phyloP scores from a whole-genome alignment of 2,329 filamentous ascomycete genomes.

The Tolypocladium guangdongense region DNA sequence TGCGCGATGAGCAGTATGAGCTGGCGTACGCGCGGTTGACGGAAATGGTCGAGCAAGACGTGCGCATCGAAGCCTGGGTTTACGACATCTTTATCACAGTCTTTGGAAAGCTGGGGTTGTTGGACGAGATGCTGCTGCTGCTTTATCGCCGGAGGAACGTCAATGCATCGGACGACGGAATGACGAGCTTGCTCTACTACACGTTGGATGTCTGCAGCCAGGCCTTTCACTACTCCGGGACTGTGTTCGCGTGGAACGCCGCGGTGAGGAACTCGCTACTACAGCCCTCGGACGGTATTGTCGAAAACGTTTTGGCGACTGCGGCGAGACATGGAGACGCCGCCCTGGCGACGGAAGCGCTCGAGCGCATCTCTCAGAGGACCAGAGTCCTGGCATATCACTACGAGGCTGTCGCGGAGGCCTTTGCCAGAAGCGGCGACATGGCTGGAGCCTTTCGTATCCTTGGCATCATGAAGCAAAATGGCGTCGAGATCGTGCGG shows the following conservation, averaged over 20 bases:
- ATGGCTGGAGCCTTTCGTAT: constrained; percentile 56
- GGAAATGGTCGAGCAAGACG: constrained; percentile 46
- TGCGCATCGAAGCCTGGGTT: constrained; percentile 57
- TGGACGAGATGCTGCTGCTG: constrained; percentile 65
- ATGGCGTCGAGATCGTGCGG: constrained; percentile 37
- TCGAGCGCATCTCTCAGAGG: constrained; percentile 33
- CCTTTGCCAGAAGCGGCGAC: constrained; percentile 52
- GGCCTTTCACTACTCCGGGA: constrained; percentile 51
- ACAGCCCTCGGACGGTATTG: constrained; percentile 45
- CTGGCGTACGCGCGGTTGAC: constrained; percentile 63
- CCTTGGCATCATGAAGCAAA: constrained; percentile 60
- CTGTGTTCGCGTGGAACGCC: constrained; percentile 59
- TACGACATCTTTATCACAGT: constrained; percentile 67
- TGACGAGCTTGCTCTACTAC: constrained; percentile 53
- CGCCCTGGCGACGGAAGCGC: constrained; percentile 57
- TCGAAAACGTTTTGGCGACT: constrained; percentile 58
- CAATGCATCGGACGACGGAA: constrained; percentile 24
- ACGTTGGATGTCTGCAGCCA: constrained; percentile 66
- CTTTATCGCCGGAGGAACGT: constrained; percentile 42
- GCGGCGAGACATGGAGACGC: constrained; percentile 60
- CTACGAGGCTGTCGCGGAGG: constrained; percentile 68
- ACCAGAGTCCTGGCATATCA: constrained; percentile 53
- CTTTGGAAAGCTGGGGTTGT: constrained; percentile 59
- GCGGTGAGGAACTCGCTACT: constrained; percentile 38
- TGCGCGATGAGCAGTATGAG: constrained; percentile 77